Base-by-base conservation (phyloP, 768 basidiomycete species). In the Favolaschia claudopus region DNA sequence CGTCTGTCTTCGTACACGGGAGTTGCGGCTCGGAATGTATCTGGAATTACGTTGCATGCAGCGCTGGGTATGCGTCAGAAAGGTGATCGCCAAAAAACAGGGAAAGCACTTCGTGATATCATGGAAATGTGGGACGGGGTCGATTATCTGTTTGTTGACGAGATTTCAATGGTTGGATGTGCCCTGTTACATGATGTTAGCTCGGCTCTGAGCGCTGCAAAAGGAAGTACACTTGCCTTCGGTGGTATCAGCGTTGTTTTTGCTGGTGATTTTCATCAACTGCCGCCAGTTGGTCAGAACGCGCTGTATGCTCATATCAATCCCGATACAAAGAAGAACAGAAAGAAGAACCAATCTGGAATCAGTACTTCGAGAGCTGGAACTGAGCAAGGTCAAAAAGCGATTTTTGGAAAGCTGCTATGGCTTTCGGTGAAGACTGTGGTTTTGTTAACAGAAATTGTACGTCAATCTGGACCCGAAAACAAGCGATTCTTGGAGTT, bases 41-140 rank as follows among this genome's bases (percentile, higher is more conserved):
- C 38, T 1, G 79, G 79, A 1, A 72, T 72, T 54, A 82, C 80
- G 0, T n/a, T 81, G 4, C 79, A 82, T 68, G 36, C 76, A 1
- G 74, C 74, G 10, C 47, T 76, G 0, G 33, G 44, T 39, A 34
- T 73, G 1, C 15, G 20, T 7, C 34, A 44, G 22, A 7, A 12
- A 12, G 13, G 24, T 7, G 17, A 33, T 20, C 22, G 14, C 67
- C 10, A 6, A 25, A 17, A 14, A 44, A 61, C 55, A 4, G 14
- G 3, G 4, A 32, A 47, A 22, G 20, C 44, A 3, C 47, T 34
- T 1, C 6, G 39, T 1, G 68, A 72, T 42, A 40, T 72, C 4
- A 46, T 64, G 1, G 55, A 63, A 4, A 70, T 74, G 68, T 81
- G 79, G 79, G 69, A 73, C 50, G 74, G 69, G 19, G 48, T 50